Evolutionary conservation across 2,329 filamentous ascomycete species (phyloP).

Genomic region (Chlorencoelia australis): DNA sequence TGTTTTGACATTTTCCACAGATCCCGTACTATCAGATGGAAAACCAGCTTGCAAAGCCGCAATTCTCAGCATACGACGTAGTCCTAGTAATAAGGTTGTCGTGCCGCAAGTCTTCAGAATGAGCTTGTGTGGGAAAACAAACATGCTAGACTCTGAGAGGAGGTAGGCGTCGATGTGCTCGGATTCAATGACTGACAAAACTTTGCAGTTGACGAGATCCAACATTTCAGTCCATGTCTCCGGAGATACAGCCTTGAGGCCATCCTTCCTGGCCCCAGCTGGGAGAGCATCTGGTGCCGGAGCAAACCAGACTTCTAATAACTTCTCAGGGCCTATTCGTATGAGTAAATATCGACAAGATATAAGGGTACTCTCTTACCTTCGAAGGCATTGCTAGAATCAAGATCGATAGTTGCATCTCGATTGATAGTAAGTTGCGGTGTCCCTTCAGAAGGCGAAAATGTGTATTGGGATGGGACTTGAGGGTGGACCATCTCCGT

Average conservation of each 20-base stretch:
- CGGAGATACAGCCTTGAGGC: conserved; percentile 74
- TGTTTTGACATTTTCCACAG: conserved; percentile 55
- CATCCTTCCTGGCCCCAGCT: conserved; percentile 57
- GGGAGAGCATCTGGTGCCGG: conserved; percentile 67
- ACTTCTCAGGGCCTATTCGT: conserved; percentile 73
- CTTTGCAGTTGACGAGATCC: conserved; percentile 96
- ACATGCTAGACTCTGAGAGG: conserved; percentile 98
- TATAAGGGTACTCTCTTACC: too few species aligned
- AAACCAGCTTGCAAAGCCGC: conserved; percentile 85
- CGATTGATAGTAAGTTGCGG: conserved; percentile 95
- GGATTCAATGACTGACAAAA: conserved; percentile 86
- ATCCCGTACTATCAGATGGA: conserved; percentile 61
- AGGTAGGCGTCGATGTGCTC: conserved; percentile 94
- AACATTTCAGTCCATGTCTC: conserved; percentile 95
- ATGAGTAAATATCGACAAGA: conserved; percentile 21
- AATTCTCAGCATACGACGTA: conserved; percentile 87
- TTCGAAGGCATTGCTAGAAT: conserved; percentile 95
- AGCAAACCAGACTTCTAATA: conserved; percentile 97
- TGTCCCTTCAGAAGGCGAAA: conserved; percentile 72
- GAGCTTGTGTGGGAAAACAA: conserved; percentile 98
- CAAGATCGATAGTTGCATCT: conserved; percentile 83
- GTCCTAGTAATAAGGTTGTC: conserved; percentile 80
- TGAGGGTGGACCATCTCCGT: conserved; percentile 78
- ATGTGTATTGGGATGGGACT: conserved; percentile 71
- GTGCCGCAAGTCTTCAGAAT: conserved; percentile 98